A percentile compares a stretch with the other conserved stretches of the same genome.
These are phyloP conservation scores for Plasmopara viticola DNA, from an alignment of 352 stramenopile genomes.

Conservation along the genomic window DNA sequence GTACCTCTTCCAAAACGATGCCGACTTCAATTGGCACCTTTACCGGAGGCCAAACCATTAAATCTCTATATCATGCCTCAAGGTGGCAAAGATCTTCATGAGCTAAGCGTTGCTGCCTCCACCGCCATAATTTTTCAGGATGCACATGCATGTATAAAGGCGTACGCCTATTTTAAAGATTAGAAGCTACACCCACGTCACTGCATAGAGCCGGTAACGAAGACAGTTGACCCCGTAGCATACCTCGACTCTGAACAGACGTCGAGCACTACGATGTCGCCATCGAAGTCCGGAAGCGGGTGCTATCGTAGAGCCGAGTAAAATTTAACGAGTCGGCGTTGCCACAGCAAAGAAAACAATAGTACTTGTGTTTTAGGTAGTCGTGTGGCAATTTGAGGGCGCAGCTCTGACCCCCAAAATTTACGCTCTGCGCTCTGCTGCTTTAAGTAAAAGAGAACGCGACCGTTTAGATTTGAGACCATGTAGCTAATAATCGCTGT, in stretches of 20 bases:
- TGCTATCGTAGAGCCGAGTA: constrained; percentile 3
- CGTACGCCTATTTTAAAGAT: constrained; percentile 59
- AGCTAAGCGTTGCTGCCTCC: constrained; percentile 26
- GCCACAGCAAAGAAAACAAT: constrained; percentile 25
- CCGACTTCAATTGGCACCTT: constrained; percentile 33
- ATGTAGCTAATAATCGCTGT: constrained; percentile 35
- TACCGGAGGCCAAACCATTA: constrained; percentile 53
- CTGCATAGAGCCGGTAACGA: constrained; percentile 15
- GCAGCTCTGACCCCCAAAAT: constrained; percentile 19
- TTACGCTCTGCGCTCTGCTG: constrained; percentile 14
- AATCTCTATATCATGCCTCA: constrained; percentile 31
- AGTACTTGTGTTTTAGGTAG: constrained; percentile 44
- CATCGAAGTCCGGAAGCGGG: constrained; percentile 57
- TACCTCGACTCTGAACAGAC: constrained; percentile 20
- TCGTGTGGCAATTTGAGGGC: constrained; percentile 44
- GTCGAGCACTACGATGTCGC: constrained; percentile 20
- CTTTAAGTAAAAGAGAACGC: constrained; percentile 9
- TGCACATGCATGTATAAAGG: constrained; percentile 32
- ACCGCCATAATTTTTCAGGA: constrained; percentile 22
- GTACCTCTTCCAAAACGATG: constrained; percentile 3
- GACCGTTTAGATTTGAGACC: neutral
- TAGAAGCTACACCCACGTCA: constrained; percentile 60
- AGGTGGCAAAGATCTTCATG: constrained; percentile 1
- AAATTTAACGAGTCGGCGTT: no score
- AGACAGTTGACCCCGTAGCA: neutral